These are phyloP conservation scores for Penicillium ochrochloron DNA, from an alignment of 495 filamentous ascomycete genomes.

Conservation along the genomic window DNA sequence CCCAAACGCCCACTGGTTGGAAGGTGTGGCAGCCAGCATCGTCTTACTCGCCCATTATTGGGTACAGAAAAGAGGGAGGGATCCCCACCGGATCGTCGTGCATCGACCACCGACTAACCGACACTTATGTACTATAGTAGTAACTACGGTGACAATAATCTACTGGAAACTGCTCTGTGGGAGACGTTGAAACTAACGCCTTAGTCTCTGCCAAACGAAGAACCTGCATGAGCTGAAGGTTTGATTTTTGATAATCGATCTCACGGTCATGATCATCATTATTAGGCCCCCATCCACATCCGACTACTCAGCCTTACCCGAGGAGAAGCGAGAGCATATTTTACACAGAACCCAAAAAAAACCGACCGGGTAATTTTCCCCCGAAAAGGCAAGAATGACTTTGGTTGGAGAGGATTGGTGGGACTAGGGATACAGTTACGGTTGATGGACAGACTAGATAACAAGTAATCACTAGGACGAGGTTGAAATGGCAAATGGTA, in stretches of 20 bases:
- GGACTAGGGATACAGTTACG: background rate
- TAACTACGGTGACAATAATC: background rate
- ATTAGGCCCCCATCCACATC: background rate
- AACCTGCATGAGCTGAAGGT: constrained; percentile 9
- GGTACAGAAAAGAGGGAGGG: background rate
- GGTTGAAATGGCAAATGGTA: background rate
- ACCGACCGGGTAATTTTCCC: background rate
- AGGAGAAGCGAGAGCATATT: background rate
- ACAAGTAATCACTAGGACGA: no score
- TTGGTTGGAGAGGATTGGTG: background rate
- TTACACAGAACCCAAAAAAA: background rate
- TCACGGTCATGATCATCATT: background rate
- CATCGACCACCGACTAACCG: constrained; percentile 1
- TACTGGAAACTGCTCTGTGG: background rate
- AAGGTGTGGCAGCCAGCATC: background rate
- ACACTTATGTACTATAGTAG: background rate
- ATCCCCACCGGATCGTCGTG: constrained; percentile 8
- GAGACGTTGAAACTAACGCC: background rate
- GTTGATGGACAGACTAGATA: background rate
- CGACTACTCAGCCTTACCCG: constrained; percentile 7
- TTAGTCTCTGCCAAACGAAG: background rate
- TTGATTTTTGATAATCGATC: background rate
- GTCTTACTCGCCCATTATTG: background rate
- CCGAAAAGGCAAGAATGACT: background rate
- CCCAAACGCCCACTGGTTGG: background rate